Base-by-base conservation (phyloP, 345 rosid genomes). In the Crucihimalaya himalaica region DNA sequence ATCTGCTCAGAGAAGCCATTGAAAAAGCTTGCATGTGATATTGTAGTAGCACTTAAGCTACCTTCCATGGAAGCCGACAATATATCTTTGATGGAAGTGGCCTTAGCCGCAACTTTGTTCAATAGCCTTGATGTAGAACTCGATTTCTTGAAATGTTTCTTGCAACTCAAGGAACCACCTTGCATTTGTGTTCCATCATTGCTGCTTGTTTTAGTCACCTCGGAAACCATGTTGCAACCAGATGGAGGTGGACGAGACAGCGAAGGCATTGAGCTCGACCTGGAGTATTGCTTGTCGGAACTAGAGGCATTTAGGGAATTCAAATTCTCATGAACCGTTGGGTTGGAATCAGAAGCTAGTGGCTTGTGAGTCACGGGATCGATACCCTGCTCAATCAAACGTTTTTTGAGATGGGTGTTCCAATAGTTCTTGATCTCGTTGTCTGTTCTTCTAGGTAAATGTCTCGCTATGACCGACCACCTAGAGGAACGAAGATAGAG, bases 311-410 rank as follows among this genome's bases (percentile, higher is more conserved):
- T 32, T 61, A 18, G 45, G 35, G 53, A 15, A 18, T 11, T 37
- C 16, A 29, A 63, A 29, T 50, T 42, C 47, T 71, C 80, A 47
- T 37, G 37, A n/a, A 42, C 48, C 12, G 16, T 51, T 45, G 65
- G 62, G 39, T 13, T 61, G 4, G 81, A 34, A 35, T 19, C 54
- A 12, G 69, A 53, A 29, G 66, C 65, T 51, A 70, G 77, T 72
- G 87, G 88, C 77, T 83, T 82, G 74, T 89, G 96, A 27, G 93
- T 89, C 83, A 76, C 78, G 62, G 96, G 93, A 79, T 89, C 93
- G 54, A 81, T 61, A 43, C 96, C 96, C 83, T 87, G 87, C 68
- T 88, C 88, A 37, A 88, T 81, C 81, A 89, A 73, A 72, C 87
- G 87, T 78, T 86, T 88, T 48, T 84, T 88, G 76, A 88, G 77